Evolutionary conservation across 148 eudicot genomes (phyloP).

Genomic region (Tetragonia tetragonoides): DNA sequence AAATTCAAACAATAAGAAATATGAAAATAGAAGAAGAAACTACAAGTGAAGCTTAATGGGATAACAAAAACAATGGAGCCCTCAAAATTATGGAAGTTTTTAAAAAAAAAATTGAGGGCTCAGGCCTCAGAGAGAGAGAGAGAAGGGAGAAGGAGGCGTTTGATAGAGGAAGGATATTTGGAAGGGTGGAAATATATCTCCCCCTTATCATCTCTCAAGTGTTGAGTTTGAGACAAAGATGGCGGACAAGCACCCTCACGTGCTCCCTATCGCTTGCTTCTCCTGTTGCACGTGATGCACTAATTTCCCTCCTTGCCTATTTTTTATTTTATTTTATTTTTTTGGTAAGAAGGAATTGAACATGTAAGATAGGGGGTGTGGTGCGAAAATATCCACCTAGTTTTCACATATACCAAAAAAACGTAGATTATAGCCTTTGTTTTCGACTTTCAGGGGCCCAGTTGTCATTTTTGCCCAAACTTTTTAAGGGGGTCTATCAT

Average conservation of each 20-base stretch:
- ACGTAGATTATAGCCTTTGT: too few species aligned
- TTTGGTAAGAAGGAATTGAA: background rate
- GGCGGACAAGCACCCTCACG: conserved; percentile 19
- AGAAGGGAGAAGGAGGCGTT: background rate
- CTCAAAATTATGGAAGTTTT: background rate
- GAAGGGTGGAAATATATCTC: conserved; percentile 22
- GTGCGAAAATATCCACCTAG: too few species aligned
- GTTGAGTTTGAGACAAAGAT: background rate
- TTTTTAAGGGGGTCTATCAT: too few species aligned
- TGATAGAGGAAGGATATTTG: conserved; percentile 18
- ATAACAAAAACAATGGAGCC: background rate
- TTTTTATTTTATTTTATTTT: background rate
- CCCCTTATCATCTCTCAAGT: conserved; percentile 35
- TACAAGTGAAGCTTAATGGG: background rate
- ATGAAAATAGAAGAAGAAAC: background rate
- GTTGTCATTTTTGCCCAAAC: too few species aligned
- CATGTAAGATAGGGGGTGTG: too few species aligned
- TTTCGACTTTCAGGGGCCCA: too few species aligned
- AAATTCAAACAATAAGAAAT: background rate
- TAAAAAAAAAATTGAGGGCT: background rate
- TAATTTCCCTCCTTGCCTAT: background rate
- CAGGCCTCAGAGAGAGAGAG: background rate
- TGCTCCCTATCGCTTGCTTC: conserved; percentile 6
- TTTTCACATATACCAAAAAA: too few species aligned
- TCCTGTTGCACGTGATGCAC: conserved; percentile 10